Conservation (phyloP, 2,329 filamentous ascomycete genomes). For the Xylaria hypoxylon region DNA sequence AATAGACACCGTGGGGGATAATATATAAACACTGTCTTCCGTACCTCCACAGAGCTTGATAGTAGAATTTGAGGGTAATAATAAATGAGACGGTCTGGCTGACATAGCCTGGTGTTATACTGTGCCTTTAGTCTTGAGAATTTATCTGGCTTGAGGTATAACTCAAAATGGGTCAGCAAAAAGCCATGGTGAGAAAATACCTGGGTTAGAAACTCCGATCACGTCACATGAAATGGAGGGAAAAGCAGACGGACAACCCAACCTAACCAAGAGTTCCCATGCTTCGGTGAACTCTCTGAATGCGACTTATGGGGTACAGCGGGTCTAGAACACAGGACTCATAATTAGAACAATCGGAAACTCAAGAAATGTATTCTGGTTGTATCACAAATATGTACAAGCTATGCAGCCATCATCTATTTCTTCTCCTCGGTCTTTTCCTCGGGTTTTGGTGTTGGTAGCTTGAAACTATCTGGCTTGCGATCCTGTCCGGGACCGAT, state of each 20-base stretch:
- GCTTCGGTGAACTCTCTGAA: not conserved
- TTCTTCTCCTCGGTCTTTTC: slow-evolving; percentile 95
- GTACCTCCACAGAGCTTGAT: no score
- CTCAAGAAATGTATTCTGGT: slow-evolving; percentile 39
- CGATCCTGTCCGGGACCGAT: slow-evolving; percentile 76
- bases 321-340: not conserved
- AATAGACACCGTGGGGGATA: no score
- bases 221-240: no score
- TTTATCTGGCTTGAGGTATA: no score
- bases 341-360: slow-evolving; percentile 8
- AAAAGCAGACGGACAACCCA: not conserved
- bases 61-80: no score
- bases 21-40: no score
- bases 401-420: slow-evolving; percentile 60
- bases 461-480: slow-evolving; percentile 89
- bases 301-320: not conserved
- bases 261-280: not conserved
- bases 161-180: no score
- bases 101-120: no score
- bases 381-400: slow-evolving; percentile 52
- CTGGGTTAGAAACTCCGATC: no score
- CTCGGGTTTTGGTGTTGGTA: slow-evolving; percentile 95
- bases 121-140: no score
- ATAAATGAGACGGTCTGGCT: no score
- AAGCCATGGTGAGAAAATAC: no score